phyloP scores from a whole-genome alignment of 176 grass and related monocot species.

The Melocanna baccifera region DNA sequence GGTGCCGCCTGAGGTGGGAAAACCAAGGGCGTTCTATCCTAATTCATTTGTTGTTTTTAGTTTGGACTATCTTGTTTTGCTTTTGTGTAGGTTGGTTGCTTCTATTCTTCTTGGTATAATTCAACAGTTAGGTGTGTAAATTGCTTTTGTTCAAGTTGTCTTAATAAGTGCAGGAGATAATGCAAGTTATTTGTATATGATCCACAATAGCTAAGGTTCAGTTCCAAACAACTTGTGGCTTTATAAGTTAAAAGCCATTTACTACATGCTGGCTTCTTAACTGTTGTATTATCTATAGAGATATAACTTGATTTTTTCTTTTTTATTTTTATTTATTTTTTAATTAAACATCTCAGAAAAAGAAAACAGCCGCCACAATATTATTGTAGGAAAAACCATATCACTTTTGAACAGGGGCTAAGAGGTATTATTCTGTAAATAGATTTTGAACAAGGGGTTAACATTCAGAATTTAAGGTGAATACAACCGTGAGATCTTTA shows the following conservation, averaged over 20 bases:
- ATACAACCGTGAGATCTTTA: neutral
- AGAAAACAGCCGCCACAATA: too few species aligned
- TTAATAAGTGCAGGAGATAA: neutral
- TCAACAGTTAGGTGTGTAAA: neutral
- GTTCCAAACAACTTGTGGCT: too few species aligned
- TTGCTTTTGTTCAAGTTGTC: neutral
- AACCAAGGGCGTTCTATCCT: neutral
- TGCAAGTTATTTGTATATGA: neutral
- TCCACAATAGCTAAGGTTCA: neutral
- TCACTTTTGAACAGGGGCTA: too few species aligned
- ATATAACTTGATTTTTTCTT: too few species aligned
- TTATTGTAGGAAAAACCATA: too few species aligned
- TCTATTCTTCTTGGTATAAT: neutral
- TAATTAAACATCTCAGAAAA: too few species aligned
- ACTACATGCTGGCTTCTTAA: too few species aligned
- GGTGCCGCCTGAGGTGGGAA: neutral
- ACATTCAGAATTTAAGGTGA: neutral
- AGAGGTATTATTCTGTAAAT: neutral
- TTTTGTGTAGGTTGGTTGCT: neutral
- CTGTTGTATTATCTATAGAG: too few species aligned
- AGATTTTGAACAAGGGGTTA: neutral
- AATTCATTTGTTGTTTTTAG: neutral
- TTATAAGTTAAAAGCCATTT: too few species aligned
- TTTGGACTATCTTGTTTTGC: neutral
- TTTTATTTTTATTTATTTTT: too few species aligned